Conservation (phyloP, 1,284 basidiomycete species). For the Malassezia psittaci region DNA sequence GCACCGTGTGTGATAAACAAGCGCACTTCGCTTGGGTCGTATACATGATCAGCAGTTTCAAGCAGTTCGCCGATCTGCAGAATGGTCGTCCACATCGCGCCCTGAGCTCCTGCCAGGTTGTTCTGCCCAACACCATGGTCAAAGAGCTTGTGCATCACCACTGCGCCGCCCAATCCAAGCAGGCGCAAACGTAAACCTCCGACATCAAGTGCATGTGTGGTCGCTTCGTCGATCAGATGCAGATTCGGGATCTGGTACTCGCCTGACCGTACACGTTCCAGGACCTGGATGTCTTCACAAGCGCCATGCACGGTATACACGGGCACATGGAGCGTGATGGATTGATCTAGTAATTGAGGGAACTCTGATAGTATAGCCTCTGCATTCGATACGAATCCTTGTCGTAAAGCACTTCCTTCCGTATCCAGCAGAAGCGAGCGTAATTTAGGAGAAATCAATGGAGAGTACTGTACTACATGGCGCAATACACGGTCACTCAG, state of each 20-base stretch:
- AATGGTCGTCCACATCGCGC: conserved; percentile 97
- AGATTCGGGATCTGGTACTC: conserved; percentile 66
- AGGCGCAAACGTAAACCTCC: conserved; percentile 86
- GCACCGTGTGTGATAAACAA: conserved; percentile 84
- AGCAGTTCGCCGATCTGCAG: conserved; percentile 95
- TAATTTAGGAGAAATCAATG: conserved; percentile 74
- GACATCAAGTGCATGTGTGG: conserved; percentile 76
- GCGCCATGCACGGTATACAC: conserved; percentile 96
- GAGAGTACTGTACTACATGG: conserved; percentile 93
- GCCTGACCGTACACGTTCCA: conserved; percentile 81
- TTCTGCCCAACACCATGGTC: conserved; percentile 88
- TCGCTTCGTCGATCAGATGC: conserved; percentile 85
- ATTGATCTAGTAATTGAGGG: conserved; percentile 72
- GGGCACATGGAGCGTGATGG: conserved; percentile 54
- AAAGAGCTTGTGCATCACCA: conserved; percentile 93
- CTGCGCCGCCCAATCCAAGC: conserved; percentile 86
- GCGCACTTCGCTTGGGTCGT: conserved; percentile 83
- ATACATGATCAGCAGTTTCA: conserved; percentile 82
- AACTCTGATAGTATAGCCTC: conserved; percentile 68
- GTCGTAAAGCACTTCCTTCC: conserved; percentile 50
- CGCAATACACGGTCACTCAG: conserved; percentile 88
- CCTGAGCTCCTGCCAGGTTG: conserved; percentile 91
- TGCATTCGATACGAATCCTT: conserved; percentile 47
- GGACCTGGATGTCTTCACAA: conserved; percentile 84
- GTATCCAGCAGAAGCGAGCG: conserved; percentile 65